Evolutionary conservation across 2,329 filamentous ascomycete species (phyloP).

Genomic region (Lasiodiplodia sp.): DNA sequence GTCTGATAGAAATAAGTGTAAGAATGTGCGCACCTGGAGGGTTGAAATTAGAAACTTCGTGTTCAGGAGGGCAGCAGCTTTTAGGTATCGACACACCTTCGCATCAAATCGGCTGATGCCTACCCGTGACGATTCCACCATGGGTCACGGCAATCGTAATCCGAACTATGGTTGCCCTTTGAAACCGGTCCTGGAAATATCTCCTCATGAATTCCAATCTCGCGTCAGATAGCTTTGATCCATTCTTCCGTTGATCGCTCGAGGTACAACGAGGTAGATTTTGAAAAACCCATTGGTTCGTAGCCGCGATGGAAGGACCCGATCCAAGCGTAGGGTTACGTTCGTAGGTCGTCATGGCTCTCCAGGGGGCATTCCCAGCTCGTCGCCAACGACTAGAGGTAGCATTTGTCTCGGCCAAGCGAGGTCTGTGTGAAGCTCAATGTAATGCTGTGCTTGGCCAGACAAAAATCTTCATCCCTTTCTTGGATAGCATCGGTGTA

Average conservation of each 20-base stretch:
- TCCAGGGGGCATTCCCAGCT: constrained; percentile 26
- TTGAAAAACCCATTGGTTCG: constrained; percentile 11
- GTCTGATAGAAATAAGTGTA: constrained; percentile 5
- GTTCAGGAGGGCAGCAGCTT: constrained; percentile 4
- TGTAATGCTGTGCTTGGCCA: constrained; percentile 14
- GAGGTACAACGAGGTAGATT: not conserved
- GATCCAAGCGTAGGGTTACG: constrained; percentile 8
- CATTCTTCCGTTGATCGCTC: constrained; percentile 20
- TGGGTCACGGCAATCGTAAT: constrained; percentile 12
- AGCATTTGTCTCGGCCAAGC: constrained; percentile 28
- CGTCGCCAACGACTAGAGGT: constrained; percentile 1
- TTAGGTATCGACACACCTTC: not conserved
- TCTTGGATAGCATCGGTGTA: not conserved
- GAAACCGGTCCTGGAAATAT: constrained; percentile 26
- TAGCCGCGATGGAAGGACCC: not conserved
- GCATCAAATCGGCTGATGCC: not conserved
- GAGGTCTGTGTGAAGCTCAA: constrained; percentile 5
- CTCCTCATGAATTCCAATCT: constrained; percentile 28
- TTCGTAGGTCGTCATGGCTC: constrained; percentile 21
- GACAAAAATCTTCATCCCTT: constrained; percentile 21
- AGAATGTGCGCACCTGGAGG: constrained; percentile 2
- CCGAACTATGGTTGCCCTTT: constrained; percentile 26
- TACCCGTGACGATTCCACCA: constrained; percentile 14
- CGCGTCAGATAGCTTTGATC: constrained; percentile 18
- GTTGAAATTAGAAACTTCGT: constrained; percentile 5